Base-by-base conservation (phyloP, 2,329 filamentous ascomycete species). In the Scorias spongiosa region DNA sequence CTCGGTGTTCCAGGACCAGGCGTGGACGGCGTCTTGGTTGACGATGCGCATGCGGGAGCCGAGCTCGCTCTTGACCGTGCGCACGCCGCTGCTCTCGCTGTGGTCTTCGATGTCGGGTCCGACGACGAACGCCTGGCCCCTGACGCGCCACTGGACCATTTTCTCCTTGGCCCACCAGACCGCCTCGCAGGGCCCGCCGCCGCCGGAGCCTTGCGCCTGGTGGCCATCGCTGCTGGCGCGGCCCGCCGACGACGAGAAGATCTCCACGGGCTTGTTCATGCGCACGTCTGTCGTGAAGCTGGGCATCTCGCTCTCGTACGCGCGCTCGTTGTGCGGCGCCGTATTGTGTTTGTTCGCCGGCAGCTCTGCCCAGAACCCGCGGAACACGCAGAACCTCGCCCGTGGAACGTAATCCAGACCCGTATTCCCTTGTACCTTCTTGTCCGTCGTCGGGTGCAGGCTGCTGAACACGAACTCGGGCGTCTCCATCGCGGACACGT, bases 271-370 rank as follows among this genome's bases (percentile, higher is more conserved):
- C 68, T 96, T 96, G 47, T 79, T 74, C 85, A 93, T 94, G 39
- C 89, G 76, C 8, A 76, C 76, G 61, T 96, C 91, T 0, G 87
- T 94, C 1, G 89, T 94, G 56, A 95, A 80, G 1, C 82, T 81
- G 2, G 82, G 74, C 53, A 89, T 67, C 51, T 96, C 87, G 53
- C 77, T 85, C 55, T 83, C 79, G 58, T 76, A 94, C 1, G 75
- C 64, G 6, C 65, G 52, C 4, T 83, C 79, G 61, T 95, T 95
- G 49, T 70, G 69, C 49, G 77, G 70, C 2, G 84, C 81, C 29
- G 75, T 66, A 62, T 91, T 89, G 61, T 80, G 77, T 38, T 77
- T 74, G 63, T 88, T 84, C 42, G 69, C 70, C 3, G 81, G 80
- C 1, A 93, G 68, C 44, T 74, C 71, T 0, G 78, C 80, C 76